A percentile compares a stretch with the other conserved stretches of the same genome.
These are phyloP conservation scores for Trametes cingulata DNA, from an alignment of 768 basidiomycete genomes.

Conservation along the genomic window DNA sequence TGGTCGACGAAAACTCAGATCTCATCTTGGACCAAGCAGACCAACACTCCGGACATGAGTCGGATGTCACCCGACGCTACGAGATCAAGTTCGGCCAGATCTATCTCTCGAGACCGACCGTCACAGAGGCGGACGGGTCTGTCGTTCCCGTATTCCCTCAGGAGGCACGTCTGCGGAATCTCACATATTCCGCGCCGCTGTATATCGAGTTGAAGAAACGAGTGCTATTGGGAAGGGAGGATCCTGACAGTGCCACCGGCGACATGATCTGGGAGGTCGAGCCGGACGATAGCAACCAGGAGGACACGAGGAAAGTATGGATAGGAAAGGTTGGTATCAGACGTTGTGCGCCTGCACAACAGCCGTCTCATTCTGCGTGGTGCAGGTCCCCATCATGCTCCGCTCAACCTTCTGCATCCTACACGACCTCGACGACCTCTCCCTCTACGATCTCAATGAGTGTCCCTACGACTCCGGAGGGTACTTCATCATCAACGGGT, in stretches of 20 bases:
- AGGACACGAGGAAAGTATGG: constrained; percentile 84
- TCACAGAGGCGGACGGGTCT: constrained; percentile 94
- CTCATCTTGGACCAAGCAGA: constrained; percentile 95
- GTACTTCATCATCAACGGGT: constrained; percentile 99
- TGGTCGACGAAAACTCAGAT: constrained; percentile 95
- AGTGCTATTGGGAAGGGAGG: constrained; percentile 77
- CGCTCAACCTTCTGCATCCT: constrained; percentile 95
- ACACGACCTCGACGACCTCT: constrained; percentile 71
- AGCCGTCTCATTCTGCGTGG: background rate
- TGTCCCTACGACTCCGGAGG: constrained; percentile 99
- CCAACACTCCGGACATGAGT: constrained; percentile 89
- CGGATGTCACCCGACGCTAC: constrained; percentile 84
- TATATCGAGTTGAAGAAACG: constrained; percentile 95
- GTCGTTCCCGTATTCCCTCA: constrained; percentile 95
- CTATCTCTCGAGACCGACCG: constrained; percentile 91
- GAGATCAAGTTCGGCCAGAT: constrained; percentile 98
- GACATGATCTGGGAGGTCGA: constrained; percentile 79
- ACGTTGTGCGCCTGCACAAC: background rate
- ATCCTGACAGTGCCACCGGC: constrained; percentile 77
- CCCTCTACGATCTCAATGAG: constrained; percentile 91
- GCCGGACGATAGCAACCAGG: constrained; percentile 53
- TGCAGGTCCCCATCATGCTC: constrained; percentile 95
- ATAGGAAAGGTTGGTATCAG: constrained; percentile 78
- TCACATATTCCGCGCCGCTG: constrained; percentile 94
- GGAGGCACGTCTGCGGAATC: constrained; percentile 90